phyloP scores from a whole-genome alignment of 1,284 basidiomycete genomes.

The Paramarasmius palmivorus region DNA sequence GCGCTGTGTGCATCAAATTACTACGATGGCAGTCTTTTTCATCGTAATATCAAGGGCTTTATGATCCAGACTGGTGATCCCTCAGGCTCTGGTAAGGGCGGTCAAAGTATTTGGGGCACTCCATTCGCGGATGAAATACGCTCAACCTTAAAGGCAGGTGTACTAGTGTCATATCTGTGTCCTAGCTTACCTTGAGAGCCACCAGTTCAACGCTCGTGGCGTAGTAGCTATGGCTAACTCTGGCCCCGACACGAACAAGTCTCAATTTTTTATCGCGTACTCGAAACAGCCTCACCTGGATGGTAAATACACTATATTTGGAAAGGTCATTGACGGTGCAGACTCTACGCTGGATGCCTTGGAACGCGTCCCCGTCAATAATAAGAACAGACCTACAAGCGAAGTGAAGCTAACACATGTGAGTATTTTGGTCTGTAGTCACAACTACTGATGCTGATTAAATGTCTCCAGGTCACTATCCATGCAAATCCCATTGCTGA shows the following conservation, averaged over 20 bases:
- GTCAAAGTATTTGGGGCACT: slow-evolving; percentile 85
- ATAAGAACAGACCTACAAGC: slow-evolving; percentile 84
- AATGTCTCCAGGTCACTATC: slow-evolving; percentile 71
- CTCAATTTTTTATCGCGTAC: slow-evolving; percentile 94
- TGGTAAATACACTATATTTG: slow-evolving; percentile 93
- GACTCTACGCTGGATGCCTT: slow-evolving; percentile 89
- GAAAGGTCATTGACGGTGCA: slow-evolving; percentile 92
- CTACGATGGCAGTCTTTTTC: slow-evolving; percentile 88
- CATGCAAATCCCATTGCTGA: slow-evolving; percentile 95
- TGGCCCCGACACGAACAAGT: slow-evolving; percentile 92
- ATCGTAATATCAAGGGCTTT: slow-evolving; percentile 94
- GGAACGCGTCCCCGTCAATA: slow-evolving; percentile 88
- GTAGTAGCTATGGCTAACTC: slow-evolving; percentile 98
- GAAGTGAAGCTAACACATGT: slow-evolving; percentile 85
- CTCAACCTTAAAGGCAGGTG: slow-evolving; percentile 83
- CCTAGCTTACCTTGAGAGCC: slow-evolving; percentile 2
- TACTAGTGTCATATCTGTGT: not conserved
- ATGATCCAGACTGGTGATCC: slow-evolving; percentile 95
- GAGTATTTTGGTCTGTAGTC: slow-evolving; percentile 29
- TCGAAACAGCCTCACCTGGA: slow-evolving; percentile 91
- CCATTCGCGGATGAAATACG: slow-evolving; percentile 90
- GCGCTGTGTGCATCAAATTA: slow-evolving; percentile 89
- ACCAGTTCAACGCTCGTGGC: slow-evolving; percentile 89
- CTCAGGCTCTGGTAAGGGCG: slow-evolving; percentile 77
- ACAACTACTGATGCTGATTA: slow-evolving; percentile 8